Base-by-base conservation (phyloP, 2,329 filamentous ascomycete genomes). In the Rhexocercosporidium sp. region DNA sequence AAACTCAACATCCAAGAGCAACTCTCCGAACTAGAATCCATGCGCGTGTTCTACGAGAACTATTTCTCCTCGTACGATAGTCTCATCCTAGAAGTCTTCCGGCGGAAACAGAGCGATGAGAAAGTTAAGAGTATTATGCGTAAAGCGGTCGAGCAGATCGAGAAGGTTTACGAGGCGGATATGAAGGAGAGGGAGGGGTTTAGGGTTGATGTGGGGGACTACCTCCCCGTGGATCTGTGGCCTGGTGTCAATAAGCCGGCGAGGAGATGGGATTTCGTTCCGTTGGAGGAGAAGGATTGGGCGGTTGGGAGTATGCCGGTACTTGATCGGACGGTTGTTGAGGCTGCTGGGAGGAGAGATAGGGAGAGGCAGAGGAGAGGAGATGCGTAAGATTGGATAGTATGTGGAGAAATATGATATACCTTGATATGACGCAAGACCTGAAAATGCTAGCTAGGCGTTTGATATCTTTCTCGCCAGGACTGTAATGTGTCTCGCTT, bases 171-270 rank as follows among this genome's bases (percentile, higher is more conserved):
- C 69, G 86, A 92, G 14, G 83, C 88, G 14, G 96, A 99, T 77
- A 82, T 87, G 65, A 83, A 83, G 47, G 89, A 93, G 69, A 85
- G 96, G 44, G 91, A 96, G 70, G 82, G 86, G 0, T 98, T 99
- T 78, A 86, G 92, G 39, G 84, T 90, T 31, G 91, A 97, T 51
- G 90, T 96, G 14, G 94, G 94, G 8, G 93, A 96, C 70, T 97
- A 89, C 76, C 80, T 99, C 12, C 96, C 96, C 0, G 90, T 90
- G 0, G 94, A 97, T 77, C 87, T 97, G 25, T 97, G 94, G 93
- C 90, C 89, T 0, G 92, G 90, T 0, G 86, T 96, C 78, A 86
- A 86, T 70, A 84, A 82, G n/a, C 64, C 68, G 14, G 70, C 72
- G 22, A 71, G 72, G 9, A 74, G 63, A 39, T 78, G 76, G 76